Conservation (phyloP, 495 filamentous ascomycete genomes). For the Podospora anserina region DNA sequence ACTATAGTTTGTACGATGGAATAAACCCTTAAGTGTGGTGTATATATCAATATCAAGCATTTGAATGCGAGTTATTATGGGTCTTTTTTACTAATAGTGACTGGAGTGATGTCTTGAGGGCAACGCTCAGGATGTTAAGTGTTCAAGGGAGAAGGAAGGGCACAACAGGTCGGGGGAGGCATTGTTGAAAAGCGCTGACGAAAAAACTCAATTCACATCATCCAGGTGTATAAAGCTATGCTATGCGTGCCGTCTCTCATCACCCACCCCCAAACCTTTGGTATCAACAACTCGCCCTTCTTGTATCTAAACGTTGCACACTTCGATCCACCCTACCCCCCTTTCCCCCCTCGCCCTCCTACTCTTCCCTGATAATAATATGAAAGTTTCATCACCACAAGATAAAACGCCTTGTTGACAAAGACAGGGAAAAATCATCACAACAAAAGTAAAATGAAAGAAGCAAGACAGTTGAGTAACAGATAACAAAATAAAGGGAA, state of each 20-base stretch:
- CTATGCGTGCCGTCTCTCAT: background rate
- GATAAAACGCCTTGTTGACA: background rate
- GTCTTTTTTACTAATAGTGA: background rate
- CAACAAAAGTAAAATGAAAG: conserved; percentile 2
- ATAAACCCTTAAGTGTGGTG: conserved; percentile 9
- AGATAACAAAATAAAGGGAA: conserved; percentile 4
- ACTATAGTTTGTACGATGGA: conserved; percentile 12
- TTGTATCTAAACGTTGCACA: background rate
- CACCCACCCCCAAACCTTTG: background rate
- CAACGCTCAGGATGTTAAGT: no score
- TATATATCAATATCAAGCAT: conserved; percentile 2
- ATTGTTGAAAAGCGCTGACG: no score
- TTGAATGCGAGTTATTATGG: background rate
- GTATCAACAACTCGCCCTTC: background rate
- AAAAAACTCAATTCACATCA: background rate
- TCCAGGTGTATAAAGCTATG: background rate
- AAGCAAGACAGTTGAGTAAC: background rate
- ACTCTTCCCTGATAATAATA: background rate
- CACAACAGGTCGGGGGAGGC: no score
- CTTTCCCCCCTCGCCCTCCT: background rate
- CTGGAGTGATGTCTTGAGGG: background rate
- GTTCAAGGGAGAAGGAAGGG: no score
- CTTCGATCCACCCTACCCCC: background rate
- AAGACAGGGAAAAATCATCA: background rate
- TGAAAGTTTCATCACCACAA: background rate